Evolutionary conservation across 2,329 filamentous ascomycete genomes (phyloP).

Genomic region (Kalaharituber pfeilii): DNA sequence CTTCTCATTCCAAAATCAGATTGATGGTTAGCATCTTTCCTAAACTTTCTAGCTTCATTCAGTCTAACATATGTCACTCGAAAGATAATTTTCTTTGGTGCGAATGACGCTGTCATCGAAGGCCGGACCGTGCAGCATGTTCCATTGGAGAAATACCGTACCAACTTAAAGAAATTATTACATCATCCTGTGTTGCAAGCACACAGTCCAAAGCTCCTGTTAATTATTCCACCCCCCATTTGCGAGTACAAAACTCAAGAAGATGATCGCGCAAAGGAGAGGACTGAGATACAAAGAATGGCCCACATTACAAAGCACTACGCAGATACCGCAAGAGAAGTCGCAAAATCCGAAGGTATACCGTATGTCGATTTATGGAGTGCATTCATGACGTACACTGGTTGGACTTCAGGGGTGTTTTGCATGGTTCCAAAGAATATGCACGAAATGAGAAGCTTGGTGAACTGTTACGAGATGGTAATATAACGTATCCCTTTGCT

Average conservation of each 20-base stretch:
- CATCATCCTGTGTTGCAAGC: conserved; percentile 50
- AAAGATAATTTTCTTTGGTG: conserved; percentile 65
- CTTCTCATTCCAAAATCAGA: conserved; percentile 42
- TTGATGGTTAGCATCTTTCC: conserved; percentile 41
- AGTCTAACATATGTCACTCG: conserved; percentile 20
- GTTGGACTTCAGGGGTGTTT: conserved; percentile 35
- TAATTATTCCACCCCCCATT: conserved; percentile 36
- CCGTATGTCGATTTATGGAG: conserved; percentile 64
- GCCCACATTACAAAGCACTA: conserved; percentile 46
- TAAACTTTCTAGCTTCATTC: conserved; percentile 24
- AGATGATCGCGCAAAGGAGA: conserved; percentile 27
- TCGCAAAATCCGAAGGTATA: conserved; percentile 39
- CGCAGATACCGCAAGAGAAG: conserved; percentile 45
- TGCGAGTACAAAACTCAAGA: conserved; percentile 32
- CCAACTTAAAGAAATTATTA: conserved; percentile 55
- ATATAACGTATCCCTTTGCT: no score
- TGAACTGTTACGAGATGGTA: conserved; percentile 40
- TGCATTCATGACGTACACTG: conserved; percentile 50
- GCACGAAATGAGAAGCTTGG: conserved; percentile 39
- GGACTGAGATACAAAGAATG: conserved; percentile 34
- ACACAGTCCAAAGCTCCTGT: conserved; percentile 54
- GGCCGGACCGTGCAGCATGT: conserved; percentile 49
- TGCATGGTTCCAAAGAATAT: conserved; percentile 41
- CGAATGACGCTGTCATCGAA: conserved; percentile 69
- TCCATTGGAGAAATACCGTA: conserved; percentile 54